Evolutionary conservation across 495 filamentous ascomycete species (phyloP).

Genomic region (Neurospora tetraspora): DNA sequence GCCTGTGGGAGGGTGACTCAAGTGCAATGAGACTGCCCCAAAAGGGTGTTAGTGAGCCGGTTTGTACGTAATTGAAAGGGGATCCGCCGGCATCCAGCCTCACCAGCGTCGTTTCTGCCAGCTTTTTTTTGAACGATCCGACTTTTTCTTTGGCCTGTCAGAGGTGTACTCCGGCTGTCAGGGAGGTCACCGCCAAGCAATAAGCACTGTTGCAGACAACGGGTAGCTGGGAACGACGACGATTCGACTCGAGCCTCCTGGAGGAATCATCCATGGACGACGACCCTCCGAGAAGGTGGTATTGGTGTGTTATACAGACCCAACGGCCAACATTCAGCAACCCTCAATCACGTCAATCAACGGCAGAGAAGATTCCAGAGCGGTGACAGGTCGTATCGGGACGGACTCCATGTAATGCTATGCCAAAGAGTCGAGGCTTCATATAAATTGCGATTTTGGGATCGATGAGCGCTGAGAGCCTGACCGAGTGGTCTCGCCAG

Average conservation of each 20-base stretch:
- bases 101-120: not conserved
- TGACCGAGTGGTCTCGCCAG: not conserved
- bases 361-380: not conserved
- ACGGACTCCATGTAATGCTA: not conserved
- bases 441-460: not conserved
- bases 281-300: not conserved
- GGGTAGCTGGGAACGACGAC: not conserved
- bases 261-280: not conserved
- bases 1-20: conserved; percentile 3
- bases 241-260: not conserved
- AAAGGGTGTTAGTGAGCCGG: conserved; percentile 16
- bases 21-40: conserved; percentile 5
- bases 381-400: not conserved
- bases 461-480: not conserved
- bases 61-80: conserved; percentile 28
- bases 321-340: not conserved
- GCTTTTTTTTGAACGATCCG: not conserved
- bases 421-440: not conserved
- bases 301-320: not conserved
- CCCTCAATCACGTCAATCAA: not conserved
- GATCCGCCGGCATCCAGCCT: not conserved
- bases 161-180: not conserved
- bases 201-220: not conserved
- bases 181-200: not conserved
- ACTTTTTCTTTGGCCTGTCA: not conserved